A percentile compares a stretch with the other conserved stretches of the same genome.
phyloP scores from a whole-genome alignment of 495 filamentous ascomycete genomes.

The Immersiella caudata region DNA sequence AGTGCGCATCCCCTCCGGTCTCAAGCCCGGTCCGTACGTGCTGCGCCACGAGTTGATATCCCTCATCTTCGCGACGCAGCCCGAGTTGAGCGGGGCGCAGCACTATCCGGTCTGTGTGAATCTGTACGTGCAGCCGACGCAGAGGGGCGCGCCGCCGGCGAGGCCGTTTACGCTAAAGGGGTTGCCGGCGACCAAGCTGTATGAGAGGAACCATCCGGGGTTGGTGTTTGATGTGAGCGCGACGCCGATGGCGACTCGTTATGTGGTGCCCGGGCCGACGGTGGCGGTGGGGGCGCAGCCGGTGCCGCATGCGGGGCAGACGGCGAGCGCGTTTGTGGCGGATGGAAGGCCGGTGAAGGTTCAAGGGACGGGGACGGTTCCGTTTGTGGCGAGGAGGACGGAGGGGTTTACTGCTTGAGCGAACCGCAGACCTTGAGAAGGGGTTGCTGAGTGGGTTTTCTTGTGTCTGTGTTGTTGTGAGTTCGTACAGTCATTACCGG shows the following conservation, averaged over 20 bases:
- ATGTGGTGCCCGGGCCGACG: slow-evolving; percentile 56
- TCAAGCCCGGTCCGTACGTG: slow-evolving; percentile 68
- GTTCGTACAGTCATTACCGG: no score
- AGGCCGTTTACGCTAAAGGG: slow-evolving; percentile 48
- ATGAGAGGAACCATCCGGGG: slow-evolving; percentile 39
- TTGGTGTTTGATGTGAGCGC: slow-evolving; percentile 45
- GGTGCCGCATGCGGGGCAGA: slow-evolving; percentile 24
- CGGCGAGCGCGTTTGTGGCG: slow-evolving; percentile 6
- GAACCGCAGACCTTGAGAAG: no score
- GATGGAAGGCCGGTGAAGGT: slow-evolving; percentile 33
- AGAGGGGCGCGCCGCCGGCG: background rate
- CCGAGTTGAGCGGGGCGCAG: slow-evolving; percentile 62
- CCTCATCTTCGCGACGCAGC: slow-evolving; percentile 60
- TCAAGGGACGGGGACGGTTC: slow-evolving; percentile 21
- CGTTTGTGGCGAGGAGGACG: slow-evolving; percentile 13
- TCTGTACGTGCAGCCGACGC: slow-evolving; percentile 34
- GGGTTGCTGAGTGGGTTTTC: no score
- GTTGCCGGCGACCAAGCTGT: slow-evolving; percentile 36
- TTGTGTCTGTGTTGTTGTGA: no score
- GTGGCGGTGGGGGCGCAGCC: slow-evolving; percentile 42
- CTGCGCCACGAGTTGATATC: slow-evolving; percentile 74
- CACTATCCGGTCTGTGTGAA: slow-evolving; percentile 74
- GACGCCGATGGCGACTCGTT: slow-evolving; percentile 42
- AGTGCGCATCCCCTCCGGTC: slow-evolving; percentile 61
- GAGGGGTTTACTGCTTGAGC: background rate